Conservation (phyloP, 371 early-diverging fungal genomes). For the Mortierella polycephala region DNA sequence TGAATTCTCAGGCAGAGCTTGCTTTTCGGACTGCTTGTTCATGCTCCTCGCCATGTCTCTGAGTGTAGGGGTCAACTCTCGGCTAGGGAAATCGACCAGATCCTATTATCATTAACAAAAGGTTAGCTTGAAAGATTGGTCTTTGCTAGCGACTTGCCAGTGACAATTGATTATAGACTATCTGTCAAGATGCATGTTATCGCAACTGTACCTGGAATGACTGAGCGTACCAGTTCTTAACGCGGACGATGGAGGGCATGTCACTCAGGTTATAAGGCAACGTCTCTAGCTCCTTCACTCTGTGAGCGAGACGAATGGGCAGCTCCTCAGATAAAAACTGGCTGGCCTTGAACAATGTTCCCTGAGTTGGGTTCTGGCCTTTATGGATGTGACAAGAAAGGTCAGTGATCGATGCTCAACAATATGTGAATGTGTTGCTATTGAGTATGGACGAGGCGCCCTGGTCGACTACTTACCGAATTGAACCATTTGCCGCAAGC, state of each 20-base stretch:
- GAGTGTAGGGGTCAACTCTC: constrained; percentile 61
- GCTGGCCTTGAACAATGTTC: constrained; percentile 87
- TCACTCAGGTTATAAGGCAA: constrained; percentile 87
- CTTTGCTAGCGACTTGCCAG: too few relatives aligned
- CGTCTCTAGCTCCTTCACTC: constrained; percentile 95
- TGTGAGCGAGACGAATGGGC: constrained; percentile 95
- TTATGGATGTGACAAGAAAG: background rate
- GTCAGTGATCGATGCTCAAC: background rate
- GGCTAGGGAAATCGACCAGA: constrained; percentile 75
- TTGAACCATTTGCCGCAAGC: constrained; percentile 92
- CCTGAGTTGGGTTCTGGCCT: constrained; percentile 87
- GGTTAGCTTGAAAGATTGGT: too few relatives aligned
- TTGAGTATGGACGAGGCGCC: background rate
- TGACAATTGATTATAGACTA: background rate
- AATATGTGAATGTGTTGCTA: background rate
- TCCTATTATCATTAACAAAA: constrained; percentile 58
- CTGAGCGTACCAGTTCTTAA: constrained; percentile 96
- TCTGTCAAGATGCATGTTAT: background rate
- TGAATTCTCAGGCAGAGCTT: constrained; percentile 63
- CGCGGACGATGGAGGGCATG: constrained; percentile 91
- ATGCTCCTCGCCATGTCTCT: constrained; percentile 45
- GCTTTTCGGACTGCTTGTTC: constrained; percentile 50
- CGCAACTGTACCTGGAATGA: constrained; percentile 78
- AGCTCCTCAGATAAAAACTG: constrained; percentile 95
- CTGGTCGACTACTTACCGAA: constrained; percentile 69